Base-by-base conservation (phyloP, 495 filamentous ascomycete genomes). In the Hypoxylon cercidicola region DNA sequence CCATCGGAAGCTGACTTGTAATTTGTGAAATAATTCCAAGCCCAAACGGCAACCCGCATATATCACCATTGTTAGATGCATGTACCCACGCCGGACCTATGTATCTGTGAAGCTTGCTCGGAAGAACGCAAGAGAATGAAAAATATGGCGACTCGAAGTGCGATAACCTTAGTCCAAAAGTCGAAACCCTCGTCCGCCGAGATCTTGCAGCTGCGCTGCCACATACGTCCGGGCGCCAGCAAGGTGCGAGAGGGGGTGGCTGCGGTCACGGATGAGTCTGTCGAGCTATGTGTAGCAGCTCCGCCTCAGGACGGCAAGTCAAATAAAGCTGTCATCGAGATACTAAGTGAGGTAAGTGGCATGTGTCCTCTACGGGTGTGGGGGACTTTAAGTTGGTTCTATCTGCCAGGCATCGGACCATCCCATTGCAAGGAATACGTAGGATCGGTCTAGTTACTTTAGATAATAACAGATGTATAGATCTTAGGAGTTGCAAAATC, bases 261-360 rank as follows among this genome's bases (percentile, higher is more conserved):
- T 10, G 75, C 75, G 0, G 75, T 90, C 8, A 81, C 80, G 1
- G 75, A 82, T 1, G 80, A 86, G 6, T 74, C 75, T 10, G 79
- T 91, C 53, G 84, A 88, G 47, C 69, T 92, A 1, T 87, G 84
- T 23, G 87, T 90, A 0, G 71, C 88, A 2, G 88, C 86, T 0
- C 86, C 81, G 45, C 83, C 88, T 9, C 78, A 83, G 34, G 85
- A 90, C 19, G 88, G 88, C 1, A 86, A 88, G 71, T 85, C 88
- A 3, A 92, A 92, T 64, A 79, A 81, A 54, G 87, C 88, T 12
- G 87, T 90, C 7, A 78, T 86, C 58, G 80, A 85, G 52, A 73
- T 90, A 5, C 74, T 92, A 37, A 88, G 88, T 55, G 78, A 87
- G 78, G 88, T 90, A 70, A 54, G 75, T 52, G 19, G 44, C 39